A percentile compares a stretch with the other conserved stretches of the same genome.
Conservation (phyloP, 2,329 filamentous ascomycete species). For the Thielaviopsis musarum region DNA sequence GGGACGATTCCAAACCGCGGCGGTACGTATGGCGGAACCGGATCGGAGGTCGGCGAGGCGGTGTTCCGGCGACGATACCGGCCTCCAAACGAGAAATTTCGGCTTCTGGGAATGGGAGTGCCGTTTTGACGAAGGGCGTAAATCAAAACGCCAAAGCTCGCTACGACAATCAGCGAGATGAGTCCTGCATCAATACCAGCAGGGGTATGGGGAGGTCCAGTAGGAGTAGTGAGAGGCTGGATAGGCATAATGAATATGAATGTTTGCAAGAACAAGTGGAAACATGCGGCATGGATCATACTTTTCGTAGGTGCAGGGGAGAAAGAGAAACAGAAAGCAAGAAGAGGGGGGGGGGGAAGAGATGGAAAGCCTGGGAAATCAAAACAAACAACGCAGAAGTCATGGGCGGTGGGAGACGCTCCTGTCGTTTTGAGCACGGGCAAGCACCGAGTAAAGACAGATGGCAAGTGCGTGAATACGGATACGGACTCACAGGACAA, state of each 20-base stretch:
- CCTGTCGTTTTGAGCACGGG: neutral
- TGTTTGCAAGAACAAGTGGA: neutral
- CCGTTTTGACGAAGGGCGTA: conserved; percentile 6
- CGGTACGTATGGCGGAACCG: conserved; percentile 10
- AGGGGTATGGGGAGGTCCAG: neutral
- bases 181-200: conserved; percentile 6
- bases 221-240: neutral
- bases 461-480: neutral
- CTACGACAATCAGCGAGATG: conserved; percentile 6
- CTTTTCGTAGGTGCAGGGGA: neutral
- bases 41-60: conserved; percentile 7
- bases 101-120: neutral
- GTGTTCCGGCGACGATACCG: neutral
- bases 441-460: neutral
- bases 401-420: neutral
- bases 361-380: neutral
- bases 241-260: neutral
- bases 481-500: neutral
- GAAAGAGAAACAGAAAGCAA: neutral
- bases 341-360: neutral
- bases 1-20: conserved; percentile 1
- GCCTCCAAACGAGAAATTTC: conserved; percentile 1
- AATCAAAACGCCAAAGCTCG: conserved; percentile 9
- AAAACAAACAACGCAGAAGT: neutral
- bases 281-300: neutral